Base-by-base conservation (phyloP, 2,329 filamentous ascomycete genomes). In the Cercospora sp. region DNA sequence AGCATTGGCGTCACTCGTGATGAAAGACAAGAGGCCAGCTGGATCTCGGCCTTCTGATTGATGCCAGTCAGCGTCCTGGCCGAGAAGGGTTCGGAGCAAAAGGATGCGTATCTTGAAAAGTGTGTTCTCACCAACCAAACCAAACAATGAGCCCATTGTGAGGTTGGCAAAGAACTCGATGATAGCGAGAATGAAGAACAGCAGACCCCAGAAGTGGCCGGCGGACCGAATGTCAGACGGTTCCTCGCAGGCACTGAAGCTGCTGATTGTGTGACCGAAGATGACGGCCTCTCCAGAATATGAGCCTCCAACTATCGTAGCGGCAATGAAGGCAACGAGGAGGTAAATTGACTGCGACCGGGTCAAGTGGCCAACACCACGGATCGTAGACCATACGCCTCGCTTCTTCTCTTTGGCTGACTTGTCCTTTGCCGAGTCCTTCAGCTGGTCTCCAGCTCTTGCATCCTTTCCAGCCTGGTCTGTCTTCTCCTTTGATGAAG, bases 31-130 rank as follows among this genome's bases (percentile, higher is more conserved):
- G 5, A 93, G 81, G 10, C 84, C 79, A 0, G 87, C 84, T 0
- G 90, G 88, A 1, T 84, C 89, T 26, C 89, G 85, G 4, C 84
- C 85, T 23, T 86, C 83, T 0, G 88, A 88, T 74, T 91, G 87
- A 73, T 92, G 90, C 90, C 90, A 93, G 68, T 90, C 84, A 59
- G 91, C 80, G 69, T 89, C 87, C 77, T 91, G 89, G 67, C 87
- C 82, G 61, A 91, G 85, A 1, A 92, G 79, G 0, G 89, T 87
- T 2, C 88, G 85, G 75, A 92, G 87, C 0, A 88, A 89, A 1
- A 90, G 78, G 2, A 90, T 84, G 63, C 89, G 84, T 9, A 90
- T 85, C 55, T 83, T 85, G 76, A 88, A 89, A 1, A 92, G 81
- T 1, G 91, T 79, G 69, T 89, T 87, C 75, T 92, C 89, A 0